These are phyloP conservation scores for Aspergillus sergii DNA, from an alignment of 2,329 filamentous ascomycete species.

Conservation along the genomic window DNA sequence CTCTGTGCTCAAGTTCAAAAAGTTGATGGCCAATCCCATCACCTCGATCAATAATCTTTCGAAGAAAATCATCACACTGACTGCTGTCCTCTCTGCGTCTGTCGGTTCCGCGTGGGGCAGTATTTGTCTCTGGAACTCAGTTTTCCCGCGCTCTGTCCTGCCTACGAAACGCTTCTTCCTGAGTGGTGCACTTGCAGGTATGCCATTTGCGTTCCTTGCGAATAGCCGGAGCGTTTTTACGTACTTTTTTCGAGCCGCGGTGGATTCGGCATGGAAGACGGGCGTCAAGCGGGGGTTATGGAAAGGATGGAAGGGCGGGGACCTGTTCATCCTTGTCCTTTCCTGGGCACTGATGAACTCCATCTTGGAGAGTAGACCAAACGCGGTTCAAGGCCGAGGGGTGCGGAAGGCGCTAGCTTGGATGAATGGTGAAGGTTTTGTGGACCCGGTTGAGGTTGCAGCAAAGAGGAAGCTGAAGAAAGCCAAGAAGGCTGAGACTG, in stretches of 20 bases:
- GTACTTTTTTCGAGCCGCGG: constrained; percentile 74
- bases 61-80: constrained; percentile 70
- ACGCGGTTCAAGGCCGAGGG: constrained; percentile 66
- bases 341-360: constrained; percentile 77
- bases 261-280: constrained; percentile 88
- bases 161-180: constrained; percentile 88
- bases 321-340: constrained; percentile 79
- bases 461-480: constrained; percentile 38
- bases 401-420: constrained; percentile 74
- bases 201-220: constrained; percentile 73
- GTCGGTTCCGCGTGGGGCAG: constrained; percentile 85
- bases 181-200: constrained; percentile 79
- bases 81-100: constrained; percentile 77
- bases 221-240: constrained; percentile 67
- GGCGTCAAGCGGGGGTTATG: constrained; percentile 90
- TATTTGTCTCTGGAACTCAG: constrained; percentile 83
- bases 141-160: constrained; percentile 73
- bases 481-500: constrained; percentile 15
- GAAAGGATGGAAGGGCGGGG: constrained; percentile 78
- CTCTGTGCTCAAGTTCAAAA: constrained; percentile 68
- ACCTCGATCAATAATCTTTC: constrained; percentile 67
- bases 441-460: constrained; percentile 63
- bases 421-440: constrained; percentile 74
- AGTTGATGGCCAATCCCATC: constrained; percentile 70
- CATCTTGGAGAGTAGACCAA: constrained; percentile 72